Evolutionary conservation across 1,139 yeast species (phyloP).

Genomic region (Geotrichum europaeum): DNA sequence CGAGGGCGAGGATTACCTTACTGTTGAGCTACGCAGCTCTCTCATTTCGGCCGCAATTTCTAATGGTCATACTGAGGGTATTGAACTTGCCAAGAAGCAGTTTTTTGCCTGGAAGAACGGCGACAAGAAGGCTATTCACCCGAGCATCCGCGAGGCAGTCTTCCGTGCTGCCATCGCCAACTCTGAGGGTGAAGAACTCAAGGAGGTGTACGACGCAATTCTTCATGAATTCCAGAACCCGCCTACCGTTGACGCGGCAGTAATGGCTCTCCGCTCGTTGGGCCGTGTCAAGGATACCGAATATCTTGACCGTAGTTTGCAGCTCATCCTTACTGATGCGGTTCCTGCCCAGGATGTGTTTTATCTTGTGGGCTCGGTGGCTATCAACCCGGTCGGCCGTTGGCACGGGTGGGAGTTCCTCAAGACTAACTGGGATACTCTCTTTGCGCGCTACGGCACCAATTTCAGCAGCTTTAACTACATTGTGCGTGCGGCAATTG

Average conservation of each 20-base stretch:
- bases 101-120: slow-evolving; percentile 39
- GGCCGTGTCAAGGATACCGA: slow-evolving; percentile 46
- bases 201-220: slow-evolving; percentile 45
- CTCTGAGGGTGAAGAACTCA: slow-evolving; percentile 35
- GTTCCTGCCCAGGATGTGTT: slow-evolving; percentile 72
- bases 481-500: slow-evolving; percentile 49
- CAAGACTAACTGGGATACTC: slow-evolving; percentile 46
- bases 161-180: slow-evolving; percentile 48
- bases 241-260: slow-evolving; percentile 59
- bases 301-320: slow-evolving; percentile 39
- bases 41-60: slow-evolving; percentile 49
- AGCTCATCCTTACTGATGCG: slow-evolving; percentile 37
- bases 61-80: slow-evolving; percentile 45
- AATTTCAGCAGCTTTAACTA: slow-evolving; percentile 63
- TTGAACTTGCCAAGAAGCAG: slow-evolving; percentile 41
- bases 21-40: slow-evolving; percentile 47
- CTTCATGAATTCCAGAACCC: slow-evolving; percentile 49
- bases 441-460: slow-evolving; percentile 45
- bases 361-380: slow-evolving; percentile 50
- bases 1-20: slow-evolving; percentile 41
- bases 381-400: slow-evolving; percentile 48
- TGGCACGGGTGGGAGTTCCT: slow-evolving; percentile 51
- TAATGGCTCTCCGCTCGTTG: slow-evolving; percentile 54
- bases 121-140: slow-evolving; percentile 42
- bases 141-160: slow-evolving; percentile 53